Evolutionary conservation across 129 eudicot species (phyloP).

Genomic region (Mikania micrantha): DNA sequence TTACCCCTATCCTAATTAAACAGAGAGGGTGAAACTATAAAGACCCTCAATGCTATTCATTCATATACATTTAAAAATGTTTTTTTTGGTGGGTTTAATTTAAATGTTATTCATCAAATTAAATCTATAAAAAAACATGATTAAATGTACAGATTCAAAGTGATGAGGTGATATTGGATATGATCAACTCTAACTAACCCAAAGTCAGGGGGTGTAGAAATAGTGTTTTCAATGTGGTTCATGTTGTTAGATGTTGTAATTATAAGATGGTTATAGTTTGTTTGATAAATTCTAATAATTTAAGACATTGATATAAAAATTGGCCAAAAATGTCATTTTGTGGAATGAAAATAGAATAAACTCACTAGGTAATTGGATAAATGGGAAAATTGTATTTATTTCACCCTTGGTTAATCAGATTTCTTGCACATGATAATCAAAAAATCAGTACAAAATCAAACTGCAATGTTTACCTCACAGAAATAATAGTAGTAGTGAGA

Average conservation of each 20-base stretch:
- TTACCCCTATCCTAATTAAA: too few species aligned
- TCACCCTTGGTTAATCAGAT: background rate
- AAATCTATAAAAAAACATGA: background rate
- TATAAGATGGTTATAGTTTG: background rate
- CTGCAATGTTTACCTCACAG: conserved; percentile 57
- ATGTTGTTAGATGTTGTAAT: too few species aligned
- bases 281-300: background rate
- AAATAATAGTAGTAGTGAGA: conserved; percentile 82
- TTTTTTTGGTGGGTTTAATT: too few species aligned
- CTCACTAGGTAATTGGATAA: background rate
- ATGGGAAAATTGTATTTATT: background rate
- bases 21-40: too few species aligned
- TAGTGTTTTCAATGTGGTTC: background rate
- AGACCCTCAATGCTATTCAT: too few species aligned
- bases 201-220: background rate
- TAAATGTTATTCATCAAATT: too few species aligned
- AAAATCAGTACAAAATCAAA: background rate
- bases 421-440: background rate
- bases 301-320: background rate
- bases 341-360: background rate
- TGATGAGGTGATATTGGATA: background rate
- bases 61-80: too few species aligned
- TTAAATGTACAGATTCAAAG: background rate
- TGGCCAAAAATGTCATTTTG: background rate
- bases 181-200: background rate